Percentiles rank a stretch among this genome's conserved stretches.
Evolutionary conservation across 75 land plant species (phyloP).

Genomic region (Selaginella moellendorffii): DNA sequence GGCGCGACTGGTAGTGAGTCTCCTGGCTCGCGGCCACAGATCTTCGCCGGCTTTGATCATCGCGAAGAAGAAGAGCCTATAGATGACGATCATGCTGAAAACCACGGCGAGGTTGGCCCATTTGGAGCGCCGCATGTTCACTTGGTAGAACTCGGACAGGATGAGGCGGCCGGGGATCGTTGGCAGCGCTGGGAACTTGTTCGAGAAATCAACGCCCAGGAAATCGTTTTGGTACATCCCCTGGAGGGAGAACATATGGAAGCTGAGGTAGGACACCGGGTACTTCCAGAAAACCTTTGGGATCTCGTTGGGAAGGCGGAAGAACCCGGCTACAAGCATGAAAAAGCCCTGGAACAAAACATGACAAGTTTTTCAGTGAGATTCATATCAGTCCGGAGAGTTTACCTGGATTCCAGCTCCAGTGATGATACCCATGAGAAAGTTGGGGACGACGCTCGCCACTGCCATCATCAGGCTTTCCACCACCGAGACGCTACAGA

Average conservation of each 20-base stretch:
- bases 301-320: slow-evolving; percentile 51
- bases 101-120: slow-evolving; percentile 17
- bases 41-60: slow-evolving; percentile 20
- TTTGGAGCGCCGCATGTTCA: slow-evolving; percentile 22
- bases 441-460: slow-evolving; percentile 17
- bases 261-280: slow-evolving; percentile 64
- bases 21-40: slow-evolving; percentile 6
- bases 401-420: slow-evolving; percentile 19
- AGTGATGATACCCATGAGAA: slow-evolving; percentile 19
- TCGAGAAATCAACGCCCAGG: background rate
- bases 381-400: too few species aligned
- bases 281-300: slow-evolving; percentile 83
- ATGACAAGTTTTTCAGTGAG: too few species aligned
- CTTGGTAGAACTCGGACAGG: slow-evolving; percentile 35
- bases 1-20: background rate
- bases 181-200: background rate
- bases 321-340: slow-evolving; percentile 78
- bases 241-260: slow-evolving; percentile 63
- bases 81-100: slow-evolving; percentile 17
- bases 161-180: background rate
- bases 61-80: slow-evolving; percentile 19
- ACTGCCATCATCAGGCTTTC: slow-evolving; percentile 21
- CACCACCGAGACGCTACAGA: slow-evolving; percentile 9
- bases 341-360: slow-evolving; percentile 44
- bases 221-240: slow-evolving; percentile 12